These are phyloP conservation scores for Oryza brachyantha DNA, from an alignment of 176 grass and related monocot species.

Conservation along the genomic window DNA sequence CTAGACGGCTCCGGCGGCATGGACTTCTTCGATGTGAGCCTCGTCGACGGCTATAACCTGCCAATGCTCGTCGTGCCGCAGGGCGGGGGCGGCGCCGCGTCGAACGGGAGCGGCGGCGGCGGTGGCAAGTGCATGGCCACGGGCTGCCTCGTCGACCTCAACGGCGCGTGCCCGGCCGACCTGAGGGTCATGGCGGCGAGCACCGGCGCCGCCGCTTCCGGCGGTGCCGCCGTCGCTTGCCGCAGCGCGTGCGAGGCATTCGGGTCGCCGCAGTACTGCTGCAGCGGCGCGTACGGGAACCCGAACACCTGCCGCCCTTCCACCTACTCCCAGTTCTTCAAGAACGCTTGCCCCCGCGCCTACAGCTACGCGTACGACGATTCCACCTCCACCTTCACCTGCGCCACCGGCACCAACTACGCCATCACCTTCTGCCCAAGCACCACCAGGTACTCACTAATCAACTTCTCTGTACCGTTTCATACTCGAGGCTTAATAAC, in stretches of 20 bases:
- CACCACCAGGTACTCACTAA: slow-evolving; percentile 77
- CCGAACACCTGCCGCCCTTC: slow-evolving; percentile 81
- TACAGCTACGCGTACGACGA: slow-evolving; percentile 99
- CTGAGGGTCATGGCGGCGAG: slow-evolving; percentile 36
- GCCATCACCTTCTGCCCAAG: slow-evolving; percentile 94
- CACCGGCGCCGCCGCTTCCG: slow-evolving; percentile 3
- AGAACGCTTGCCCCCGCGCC: slow-evolving; percentile 77
- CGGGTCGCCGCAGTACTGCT: slow-evolving; percentile 82
- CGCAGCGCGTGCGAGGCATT: slow-evolving; percentile 95
- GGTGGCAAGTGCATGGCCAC: slow-evolving; percentile 66
- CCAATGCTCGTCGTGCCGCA: slow-evolving; percentile 77
- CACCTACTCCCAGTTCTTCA: slow-evolving; percentile 90
- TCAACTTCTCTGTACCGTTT: neutral
- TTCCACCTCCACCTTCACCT: slow-evolving; percentile 84
- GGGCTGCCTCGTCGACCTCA: slow-evolving; percentile 80
- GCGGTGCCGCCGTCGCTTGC: slow-evolving; percentile 57
- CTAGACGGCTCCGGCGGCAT: slow-evolving; percentile 68
- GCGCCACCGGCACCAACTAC: slow-evolving; percentile 62
- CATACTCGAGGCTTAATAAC: neutral
- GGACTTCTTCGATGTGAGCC: slow-evolving; percentile 97
- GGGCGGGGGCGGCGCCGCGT: slow-evolving; percentile 10
- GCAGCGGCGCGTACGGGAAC: slow-evolving; percentile 78
- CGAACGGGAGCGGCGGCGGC: neutral
- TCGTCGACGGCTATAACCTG: slow-evolving; percentile 86
- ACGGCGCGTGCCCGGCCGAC: slow-evolving; percentile 65